Base-by-base conservation (phyloP, 768 basidiomycete genomes). In the Boletus sp. region DNA sequence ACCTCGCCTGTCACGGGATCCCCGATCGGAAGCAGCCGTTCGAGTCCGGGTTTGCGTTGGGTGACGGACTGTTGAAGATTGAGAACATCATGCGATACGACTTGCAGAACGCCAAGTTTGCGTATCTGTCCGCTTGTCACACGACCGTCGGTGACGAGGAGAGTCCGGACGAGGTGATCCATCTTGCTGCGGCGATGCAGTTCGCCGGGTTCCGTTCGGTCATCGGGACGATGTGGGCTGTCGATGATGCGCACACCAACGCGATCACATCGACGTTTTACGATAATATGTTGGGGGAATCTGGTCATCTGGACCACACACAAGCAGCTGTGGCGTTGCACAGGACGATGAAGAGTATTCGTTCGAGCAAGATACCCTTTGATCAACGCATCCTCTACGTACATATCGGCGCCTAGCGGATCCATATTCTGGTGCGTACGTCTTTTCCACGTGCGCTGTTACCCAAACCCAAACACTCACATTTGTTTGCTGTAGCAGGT, bases 1-100 rank as follows among this genome's bases (percentile, higher is more conserved):
- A 34, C 33, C 33, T 34, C 5, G 33, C 33, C 14, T 68, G 65
- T 37, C 67, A 69, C 33, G 67, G 61, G 6, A 41, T 42, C 15
- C 59, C 53, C 14, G 38, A 56, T 17, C 25, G 4, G 9, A 25
- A 9, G 19, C 47, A 25, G 3, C 25, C 25, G 25, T 25, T 25
- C 25, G 25, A 25, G 25, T 25, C 25, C 25, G 25, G 25, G 5
- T 57, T 61, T 17, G 50, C 55, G 3, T 41, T 61, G 40, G 25
- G 42, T 2, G 43, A 45, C 9, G 33, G 51, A n/a, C 19, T 46
- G 19, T 23, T 44, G 17, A 37, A 45, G 32, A 30, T 62, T 13
- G 45, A 51, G 10, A 14, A 50, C 15, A 62, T 61, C 38, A 51
- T 49, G 33, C 52, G 37, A 19, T 38, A 38, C 14, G 15, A 48